Percentiles rank a stretch among this genome's conserved stretches.
These are phyloP conservation scores for Corymbia citriodora DNA, from an alignment of 441 rosid species.

Conservation along the genomic window DNA sequence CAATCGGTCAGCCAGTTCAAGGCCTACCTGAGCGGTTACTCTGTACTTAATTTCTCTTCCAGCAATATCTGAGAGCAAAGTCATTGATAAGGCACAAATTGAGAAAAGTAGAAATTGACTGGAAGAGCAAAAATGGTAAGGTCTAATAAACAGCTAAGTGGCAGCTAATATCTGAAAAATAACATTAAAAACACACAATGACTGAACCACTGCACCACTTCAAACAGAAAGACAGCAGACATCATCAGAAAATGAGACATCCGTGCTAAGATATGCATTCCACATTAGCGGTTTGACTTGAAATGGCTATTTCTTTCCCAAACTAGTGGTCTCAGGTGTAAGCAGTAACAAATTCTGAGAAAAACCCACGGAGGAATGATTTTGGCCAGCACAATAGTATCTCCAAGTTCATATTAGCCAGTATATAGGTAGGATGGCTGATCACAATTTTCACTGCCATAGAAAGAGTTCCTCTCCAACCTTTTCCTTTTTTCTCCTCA, in stretches of 20 bases:
- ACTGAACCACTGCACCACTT: rapidly evolving
- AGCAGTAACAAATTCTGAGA: neutral
- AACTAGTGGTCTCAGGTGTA: neutral
- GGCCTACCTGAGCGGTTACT: constrained; percentile 43
- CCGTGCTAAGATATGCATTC: neutral
- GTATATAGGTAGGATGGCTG: neutral
- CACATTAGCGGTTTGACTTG: neutral
- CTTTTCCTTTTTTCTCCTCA: neutral
- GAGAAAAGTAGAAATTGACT: neutral
- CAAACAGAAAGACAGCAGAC: neutral
- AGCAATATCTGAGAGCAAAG: constrained; percentile 25
- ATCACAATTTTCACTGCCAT: neutral
- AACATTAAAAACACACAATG: neutral
- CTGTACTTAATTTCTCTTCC: constrained; percentile 38
- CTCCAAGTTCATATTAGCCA: neutral
- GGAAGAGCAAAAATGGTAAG: neutral
- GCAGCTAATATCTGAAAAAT: neutral
- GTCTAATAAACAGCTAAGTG: neutral
- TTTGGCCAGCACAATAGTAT: neutral
- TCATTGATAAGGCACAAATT: neutral
- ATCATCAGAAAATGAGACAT: neutral
- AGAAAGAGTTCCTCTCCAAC: neutral
- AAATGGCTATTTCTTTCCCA: neutral
- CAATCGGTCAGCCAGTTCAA: neutral
- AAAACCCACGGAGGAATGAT: neutral